phyloP scores from a whole-genome alignment of 768 basidiomycete genomes.

The Amanita inopinata region DNA sequence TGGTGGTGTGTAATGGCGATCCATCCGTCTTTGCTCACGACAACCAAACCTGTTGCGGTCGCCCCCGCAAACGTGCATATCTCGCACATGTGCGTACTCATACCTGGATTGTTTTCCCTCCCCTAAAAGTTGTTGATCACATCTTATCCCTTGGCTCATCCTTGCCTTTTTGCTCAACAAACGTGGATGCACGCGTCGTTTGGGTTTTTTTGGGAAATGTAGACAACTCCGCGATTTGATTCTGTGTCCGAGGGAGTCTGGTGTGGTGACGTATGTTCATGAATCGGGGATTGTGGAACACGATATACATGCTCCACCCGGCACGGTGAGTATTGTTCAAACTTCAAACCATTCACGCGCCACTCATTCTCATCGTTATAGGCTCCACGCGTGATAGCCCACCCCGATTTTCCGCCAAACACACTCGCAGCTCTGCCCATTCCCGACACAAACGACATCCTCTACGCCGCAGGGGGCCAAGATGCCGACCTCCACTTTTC shows the following conservation, averaged over 20 bases:
- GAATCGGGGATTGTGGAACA: constrained; percentile 45
- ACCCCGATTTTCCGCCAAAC: constrained; percentile 52
- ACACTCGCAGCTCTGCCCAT: constrained; percentile 50
- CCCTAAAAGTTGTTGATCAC: too few species aligned
- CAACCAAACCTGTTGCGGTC: constrained; percentile 22
- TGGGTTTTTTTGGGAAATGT: neutral
- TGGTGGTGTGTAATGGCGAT: constrained; percentile 28
- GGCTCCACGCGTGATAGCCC: constrained; percentile 38
- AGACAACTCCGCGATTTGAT: constrained; percentile 69
- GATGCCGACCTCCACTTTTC: constrained; percentile 65
- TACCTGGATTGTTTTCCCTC: neutral
- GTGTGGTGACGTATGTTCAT: constrained; percentile 53
- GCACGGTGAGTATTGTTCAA: constrained; percentile 13
- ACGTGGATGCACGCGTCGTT: too few species aligned
- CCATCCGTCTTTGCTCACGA: constrained; percentile 31
- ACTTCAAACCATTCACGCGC: constrained; percentile 1
- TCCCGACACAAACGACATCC: constrained; percentile 38
- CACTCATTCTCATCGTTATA: constrained; percentile 12
- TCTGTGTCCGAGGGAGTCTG: constrained; percentile 59
- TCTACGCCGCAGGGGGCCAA: constrained; percentile 73
- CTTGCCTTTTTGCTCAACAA: too few species aligned
- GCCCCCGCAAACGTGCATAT: constrained; percentile 5
- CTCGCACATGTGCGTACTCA: constrained; percentile 3
- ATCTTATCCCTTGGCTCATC: too few species aligned
- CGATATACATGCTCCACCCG: constrained; percentile 27